Evolutionary conservation across 1,139 yeast species (phyloP).

Genomic region (Blastobotrys illinoisensis): DNA sequence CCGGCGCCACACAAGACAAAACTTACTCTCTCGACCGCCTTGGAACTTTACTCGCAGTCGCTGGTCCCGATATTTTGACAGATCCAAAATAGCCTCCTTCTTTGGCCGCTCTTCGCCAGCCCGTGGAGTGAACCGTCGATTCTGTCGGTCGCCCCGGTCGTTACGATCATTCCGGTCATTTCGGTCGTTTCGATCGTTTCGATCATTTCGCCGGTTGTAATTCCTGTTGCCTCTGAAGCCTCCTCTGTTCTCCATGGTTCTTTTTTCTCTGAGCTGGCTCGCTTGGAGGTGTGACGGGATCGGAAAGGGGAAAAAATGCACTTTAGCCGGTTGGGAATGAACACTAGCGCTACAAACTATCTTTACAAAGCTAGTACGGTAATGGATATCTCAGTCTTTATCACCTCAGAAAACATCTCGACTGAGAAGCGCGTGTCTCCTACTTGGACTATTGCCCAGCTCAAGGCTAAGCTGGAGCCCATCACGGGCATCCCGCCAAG

Average conservation of each 20-base stretch:
- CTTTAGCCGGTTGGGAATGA: neutral
- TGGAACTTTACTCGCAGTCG: slow-evolving; percentile 71
- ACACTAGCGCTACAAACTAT: neutral
- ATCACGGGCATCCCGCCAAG: slow-evolving; percentile 74
- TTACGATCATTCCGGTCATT: slow-evolving; percentile 4
- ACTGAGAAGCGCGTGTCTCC: slow-evolving; percentile 67
- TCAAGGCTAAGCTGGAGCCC: slow-evolving; percentile 56
- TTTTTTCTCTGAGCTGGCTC: neutral
- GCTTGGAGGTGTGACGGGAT: neutral
- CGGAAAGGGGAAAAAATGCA: neutral
- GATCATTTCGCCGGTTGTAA: slow-evolving; percentile 3
- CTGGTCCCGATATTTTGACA: slow-evolving; percentile 71
- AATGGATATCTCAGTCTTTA: slow-evolving; percentile 41
- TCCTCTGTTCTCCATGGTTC: neutral
- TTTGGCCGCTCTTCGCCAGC: slow-evolving; percentile 63
- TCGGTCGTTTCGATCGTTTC: neutral
- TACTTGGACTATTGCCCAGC: slow-evolving; percentile 52
- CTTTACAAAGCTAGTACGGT: neutral
- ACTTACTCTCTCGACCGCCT: slow-evolving; percentile 62
- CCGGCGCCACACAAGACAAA: neutral
- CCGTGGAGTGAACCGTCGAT: slow-evolving; percentile 25
- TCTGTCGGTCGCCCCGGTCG: slow-evolving; percentile 3
- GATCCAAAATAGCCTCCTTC: slow-evolving; percentile 83
- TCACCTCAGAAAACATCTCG: slow-evolving; percentile 62
- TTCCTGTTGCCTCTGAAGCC: neutral